Evolutionary conservation across 495 filamentous ascomycete genomes (phyloP).

Genomic region (Trichoderma erinaceum): DNA sequence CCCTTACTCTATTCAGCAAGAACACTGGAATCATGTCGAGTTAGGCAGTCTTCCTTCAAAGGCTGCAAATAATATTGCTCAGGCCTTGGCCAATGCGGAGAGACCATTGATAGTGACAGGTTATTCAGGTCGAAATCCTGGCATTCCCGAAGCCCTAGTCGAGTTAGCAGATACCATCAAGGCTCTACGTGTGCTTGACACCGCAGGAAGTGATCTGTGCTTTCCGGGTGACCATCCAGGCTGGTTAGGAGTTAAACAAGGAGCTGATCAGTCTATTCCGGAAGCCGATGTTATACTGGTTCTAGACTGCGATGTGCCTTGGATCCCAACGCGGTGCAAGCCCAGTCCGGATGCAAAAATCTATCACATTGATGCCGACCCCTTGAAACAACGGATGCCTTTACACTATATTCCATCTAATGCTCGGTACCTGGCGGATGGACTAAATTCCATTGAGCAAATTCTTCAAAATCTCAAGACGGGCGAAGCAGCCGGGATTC

Average conservation of each 20-base stretch:
- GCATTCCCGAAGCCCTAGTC: slow-evolving; percentile 63
- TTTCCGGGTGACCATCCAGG: slow-evolving; percentile 74
- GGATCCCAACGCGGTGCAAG: slow-evolving; percentile 24
- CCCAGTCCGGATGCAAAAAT: slow-evolving; percentile 23
- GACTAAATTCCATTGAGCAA: slow-evolving; percentile 60
- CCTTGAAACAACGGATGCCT: slow-evolving; percentile 47
- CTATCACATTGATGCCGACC: slow-evolving; percentile 30
- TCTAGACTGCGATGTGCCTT: slow-evolving; percentile 31
- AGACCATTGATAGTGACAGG: slow-evolving; percentile 77
- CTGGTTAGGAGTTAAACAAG: slow-evolving; percentile 70
- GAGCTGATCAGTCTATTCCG: slow-evolving; percentile 27
- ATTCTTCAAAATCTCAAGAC: slow-evolving; percentile 35
- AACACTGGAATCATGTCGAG: slow-evolving; percentile 67
- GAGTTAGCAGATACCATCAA: slow-evolving; percentile 69
- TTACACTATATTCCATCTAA: slow-evolving; percentile 67
- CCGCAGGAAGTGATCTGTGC: slow-evolving; percentile 89
- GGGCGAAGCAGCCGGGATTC: not conserved
- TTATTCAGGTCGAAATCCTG: slow-evolving; percentile 71
- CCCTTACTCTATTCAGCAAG: slow-evolving; percentile 67
- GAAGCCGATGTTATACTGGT: slow-evolving; percentile 20
- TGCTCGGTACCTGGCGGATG: slow-evolving; percentile 64
- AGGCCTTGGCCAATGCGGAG: slow-evolving; percentile 64
- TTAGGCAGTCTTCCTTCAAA: slow-evolving; percentile 63
- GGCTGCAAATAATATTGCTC: slow-evolving; percentile 62
- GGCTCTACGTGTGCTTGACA: slow-evolving; percentile 79